These are phyloP conservation scores for Curvularia hawaiiensis DNA, from an alignment of 2,329 filamentous ascomycete genomes.

Conservation along the genomic window DNA sequence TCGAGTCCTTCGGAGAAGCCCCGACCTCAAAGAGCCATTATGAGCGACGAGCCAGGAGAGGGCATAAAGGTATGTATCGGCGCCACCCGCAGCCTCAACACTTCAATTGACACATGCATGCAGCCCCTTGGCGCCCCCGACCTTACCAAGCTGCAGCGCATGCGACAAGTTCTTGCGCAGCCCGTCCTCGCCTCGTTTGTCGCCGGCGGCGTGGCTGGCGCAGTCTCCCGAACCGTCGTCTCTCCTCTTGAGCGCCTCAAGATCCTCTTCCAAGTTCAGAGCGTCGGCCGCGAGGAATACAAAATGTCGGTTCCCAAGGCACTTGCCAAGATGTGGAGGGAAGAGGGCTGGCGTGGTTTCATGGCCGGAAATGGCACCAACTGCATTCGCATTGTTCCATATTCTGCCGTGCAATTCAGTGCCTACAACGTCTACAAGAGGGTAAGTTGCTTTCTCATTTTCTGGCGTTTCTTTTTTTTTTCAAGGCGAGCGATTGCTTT, in stretches of 20 bases:
- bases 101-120: slow-evolving; percentile 21
- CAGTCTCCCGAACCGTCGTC: slow-evolving; percentile 96
- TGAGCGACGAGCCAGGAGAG: slow-evolving; percentile 26
- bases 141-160: slow-evolving; percentile 30
- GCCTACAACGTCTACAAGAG: slow-evolving; percentile 97
- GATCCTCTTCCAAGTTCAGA: slow-evolving; percentile 97
- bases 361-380: slow-evolving; percentile 99
- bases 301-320: slow-evolving; percentile 90
- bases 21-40: slow-evolving; percentile 25
- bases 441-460: slow-evolving; percentile 58
- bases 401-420: slow-evolving; percentile 97
- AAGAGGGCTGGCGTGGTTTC: slow-evolving; percentile 96
- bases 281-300: slow-evolving; percentile 87
- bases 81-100: background rate
- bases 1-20: slow-evolving; percentile 26
- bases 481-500: slow-evolving; percentile 7
- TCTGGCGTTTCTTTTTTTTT: background rate
- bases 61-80: slow-evolving; percentile 33
- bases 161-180: slow-evolving; percentile 64
- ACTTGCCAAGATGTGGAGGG: slow-evolving; percentile 91
- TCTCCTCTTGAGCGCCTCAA: slow-evolving; percentile 95
- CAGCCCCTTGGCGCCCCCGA: slow-evolving; percentile 26
- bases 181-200: slow-evolving; percentile 91
- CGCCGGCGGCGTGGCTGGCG: slow-evolving; percentile 90
- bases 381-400: slow-evolving; percentile 96